Conservation (phyloP, 2,329 filamentous ascomycete genomes). For the Trichoderma atrobrunneum region DNA sequence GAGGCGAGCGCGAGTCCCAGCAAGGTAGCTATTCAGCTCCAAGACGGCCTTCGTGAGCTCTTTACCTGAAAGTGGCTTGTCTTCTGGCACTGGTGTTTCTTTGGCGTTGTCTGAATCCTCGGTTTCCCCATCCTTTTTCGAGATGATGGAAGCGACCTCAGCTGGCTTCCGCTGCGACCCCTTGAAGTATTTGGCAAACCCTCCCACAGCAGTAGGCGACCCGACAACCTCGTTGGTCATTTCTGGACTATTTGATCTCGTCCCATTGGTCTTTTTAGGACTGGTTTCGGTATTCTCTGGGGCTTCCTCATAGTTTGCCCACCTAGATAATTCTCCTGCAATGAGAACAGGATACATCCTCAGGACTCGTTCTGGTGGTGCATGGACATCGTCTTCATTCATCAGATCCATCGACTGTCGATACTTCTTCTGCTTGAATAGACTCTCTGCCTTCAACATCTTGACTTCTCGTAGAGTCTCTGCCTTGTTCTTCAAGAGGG, state of each 20-base stretch:
- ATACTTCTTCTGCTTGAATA: conserved; percentile 83
- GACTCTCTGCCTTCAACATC: conserved; percentile 81
- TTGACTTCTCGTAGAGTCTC: conserved; percentile 80
- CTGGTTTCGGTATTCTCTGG: conserved; percentile 44
- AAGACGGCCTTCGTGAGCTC: conserved; percentile 78
- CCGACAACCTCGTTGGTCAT: conserved; percentile 31
- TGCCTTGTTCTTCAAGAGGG: conserved; percentile 77
- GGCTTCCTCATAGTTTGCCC: conserved; percentile 39
- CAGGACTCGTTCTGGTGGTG: conserved; percentile 85
- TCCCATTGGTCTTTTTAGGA: conserved; percentile 30
- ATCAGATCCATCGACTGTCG: conserved; percentile 86
- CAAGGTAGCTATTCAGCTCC: conserved; percentile 83
- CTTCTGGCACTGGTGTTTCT: conserved; percentile 42
- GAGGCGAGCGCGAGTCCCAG: conserved; percentile 70
- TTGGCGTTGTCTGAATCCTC: conserved; percentile 56
- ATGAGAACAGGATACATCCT: conserved; percentile 79
- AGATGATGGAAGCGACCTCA: conserved; percentile 59
- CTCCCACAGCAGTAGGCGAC: conserved; percentile 40
- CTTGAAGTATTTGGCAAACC: conserved; percentile 56
- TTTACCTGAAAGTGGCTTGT: conserved; percentile 67
- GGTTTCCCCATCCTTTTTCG: conserved; percentile 53
- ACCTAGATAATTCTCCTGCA: conserved; percentile 72
- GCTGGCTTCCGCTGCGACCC: conserved; percentile 45
- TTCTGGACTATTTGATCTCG: conserved; percentile 29
- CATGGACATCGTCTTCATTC: conserved; percentile 76